Base-by-base conservation (phyloP, 441 rosid genomes). In the Pelargonium citronellum region DNA sequence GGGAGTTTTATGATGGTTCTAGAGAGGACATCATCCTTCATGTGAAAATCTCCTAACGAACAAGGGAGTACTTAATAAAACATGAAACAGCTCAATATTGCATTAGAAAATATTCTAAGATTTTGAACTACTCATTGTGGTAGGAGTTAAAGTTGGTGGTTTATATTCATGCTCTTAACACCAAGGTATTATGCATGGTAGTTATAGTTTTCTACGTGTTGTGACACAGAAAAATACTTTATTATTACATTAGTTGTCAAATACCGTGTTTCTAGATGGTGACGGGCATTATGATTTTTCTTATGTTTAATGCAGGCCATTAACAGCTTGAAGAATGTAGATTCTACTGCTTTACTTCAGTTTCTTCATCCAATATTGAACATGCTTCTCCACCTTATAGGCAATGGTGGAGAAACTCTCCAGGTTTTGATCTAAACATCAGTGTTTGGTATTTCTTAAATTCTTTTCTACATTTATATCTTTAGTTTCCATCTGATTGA, bases 331-430 rank as follows among this genome's bases (percentile, higher is more conserved):
- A 92, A 95, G 89, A 91, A 95, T 69, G 99, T 91, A 68, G 98
- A 95, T 74, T 92, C 99, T 70, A 88, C 97, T 70, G 97, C 96
- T 72, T 80, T 95, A 86, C 99, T 95, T 80, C 99, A 95, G 87
- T 95, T 95, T 86, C 98, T 95, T 72, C 95, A 95, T 78, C 98
- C 98, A 61, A 83, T 92, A 79, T 81, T 95, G 72, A 95, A 92
- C 79, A 91, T 95, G 99, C 96, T 95, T 80, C 96, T 95, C 73
- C 96, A 92, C 87, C 98, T 95, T 71, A 95, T 95, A 70, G 96
- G 99, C 73, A 95, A 91, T 83, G 99, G 99, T 78, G 99, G 99
- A 82, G 99, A 95, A 87, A 92, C 99, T 66, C 92, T 95, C 67
- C 99, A 95, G 99, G 98, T 95, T 79, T 71, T 69, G 66, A 37